phyloP scores from a whole-genome alignment of 1,139 yeast species.

The Kluyveromyces sp. region DNA sequence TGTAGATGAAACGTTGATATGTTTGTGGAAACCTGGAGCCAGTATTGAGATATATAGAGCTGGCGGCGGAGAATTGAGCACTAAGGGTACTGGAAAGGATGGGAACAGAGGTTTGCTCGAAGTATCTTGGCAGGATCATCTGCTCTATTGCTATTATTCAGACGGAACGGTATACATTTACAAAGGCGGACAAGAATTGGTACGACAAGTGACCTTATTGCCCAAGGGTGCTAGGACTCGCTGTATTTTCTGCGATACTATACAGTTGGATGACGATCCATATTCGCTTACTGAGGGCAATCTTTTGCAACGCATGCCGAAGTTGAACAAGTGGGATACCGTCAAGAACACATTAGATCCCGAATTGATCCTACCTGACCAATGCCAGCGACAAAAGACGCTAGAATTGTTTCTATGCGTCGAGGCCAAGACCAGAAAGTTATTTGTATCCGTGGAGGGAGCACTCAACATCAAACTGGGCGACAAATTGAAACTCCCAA shows the following conservation, averaged over 20 bases:
- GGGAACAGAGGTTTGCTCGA: slow-evolving; percentile 1
- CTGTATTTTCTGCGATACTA: slow-evolving; percentile 1
- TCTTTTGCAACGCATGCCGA: slow-evolving; percentile 2
- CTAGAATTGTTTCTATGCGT: slow-evolving; percentile 8
- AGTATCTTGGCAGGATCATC: slow-evolving; percentile 2
- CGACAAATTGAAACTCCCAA: slow-evolving; percentile 9
- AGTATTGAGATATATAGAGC: slow-evolving; percentile 5
- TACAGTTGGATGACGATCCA: background rate
- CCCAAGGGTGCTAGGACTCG: slow-evolving; percentile 5
- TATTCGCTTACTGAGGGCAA: slow-evolving; percentile 2
- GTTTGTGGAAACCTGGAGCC: slow-evolving; percentile 5
- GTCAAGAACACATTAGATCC: slow-evolving; percentile 1
- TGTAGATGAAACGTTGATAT: slow-evolving; percentile 2
- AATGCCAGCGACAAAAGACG: background rate
- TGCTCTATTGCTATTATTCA: slow-evolving; percentile 1
- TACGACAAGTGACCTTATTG: slow-evolving; percentile 1
- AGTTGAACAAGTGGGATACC: slow-evolving; percentile 6
- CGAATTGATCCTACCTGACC: background rate
- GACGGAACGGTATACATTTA: slow-evolving; percentile 1
- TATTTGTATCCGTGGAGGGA: slow-evolving; percentile 10
- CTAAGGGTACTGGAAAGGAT: background rate
- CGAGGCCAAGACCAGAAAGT: slow-evolving; percentile 5
- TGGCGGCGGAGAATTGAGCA: slow-evolving; percentile 3
- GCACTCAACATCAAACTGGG: slow-evolving; percentile 9
- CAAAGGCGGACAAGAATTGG: slow-evolving; percentile 5